A percentile compares a stretch with the other conserved stretches of the same genome.
Conservation (phyloP, 768 basidiomycete species). For the Rhizopogon sp. region DNA sequence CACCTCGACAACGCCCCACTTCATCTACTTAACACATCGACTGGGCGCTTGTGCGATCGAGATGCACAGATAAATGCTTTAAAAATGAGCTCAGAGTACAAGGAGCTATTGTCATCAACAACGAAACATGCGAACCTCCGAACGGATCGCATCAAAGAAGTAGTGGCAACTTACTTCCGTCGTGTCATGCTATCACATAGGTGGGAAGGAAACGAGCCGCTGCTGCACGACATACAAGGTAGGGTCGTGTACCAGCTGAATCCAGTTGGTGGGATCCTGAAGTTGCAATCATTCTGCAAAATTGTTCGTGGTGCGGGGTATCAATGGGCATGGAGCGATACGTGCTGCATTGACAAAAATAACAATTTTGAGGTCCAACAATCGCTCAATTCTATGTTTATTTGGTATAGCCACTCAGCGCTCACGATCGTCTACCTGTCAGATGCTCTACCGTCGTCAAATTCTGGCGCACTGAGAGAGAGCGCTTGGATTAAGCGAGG, state of each 20-base stretch:
- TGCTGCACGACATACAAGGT: not conserved
- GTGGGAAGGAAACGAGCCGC: not conserved
- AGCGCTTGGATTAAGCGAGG: conserved; percentile 5
- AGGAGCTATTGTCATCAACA: not conserved
- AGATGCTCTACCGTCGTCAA: not conserved
- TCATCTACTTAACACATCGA: conserved; percentile 5
- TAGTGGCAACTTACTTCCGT: not conserved
- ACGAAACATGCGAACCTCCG: not conserved
- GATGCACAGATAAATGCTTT: not conserved
- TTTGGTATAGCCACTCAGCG: not conserved
- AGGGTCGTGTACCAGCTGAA: not conserved
- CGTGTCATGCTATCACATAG: not conserved
- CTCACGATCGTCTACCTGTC: not conserved
- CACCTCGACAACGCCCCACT: not conserved
- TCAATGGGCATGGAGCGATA: not conserved
- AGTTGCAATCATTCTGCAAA: conserved; percentile 3
- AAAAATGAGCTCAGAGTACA: not conserved
- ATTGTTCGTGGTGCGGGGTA: conserved; percentile 7
- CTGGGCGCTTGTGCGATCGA: not conserved
- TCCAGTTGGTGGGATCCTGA: not conserved
- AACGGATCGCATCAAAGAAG: not conserved
- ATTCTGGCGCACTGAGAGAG: not conserved
- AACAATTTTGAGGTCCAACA: not conserved
- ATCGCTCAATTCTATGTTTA: not conserved
- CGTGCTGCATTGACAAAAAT: not conserved